Percentiles rank a stretch among this genome's conserved stretches.
These are phyloP conservation scores for Plenodomus tracheiphilus DNA, from an alignment of 2,329 filamentous ascomycete genomes.

Conservation along the genomic window DNA sequence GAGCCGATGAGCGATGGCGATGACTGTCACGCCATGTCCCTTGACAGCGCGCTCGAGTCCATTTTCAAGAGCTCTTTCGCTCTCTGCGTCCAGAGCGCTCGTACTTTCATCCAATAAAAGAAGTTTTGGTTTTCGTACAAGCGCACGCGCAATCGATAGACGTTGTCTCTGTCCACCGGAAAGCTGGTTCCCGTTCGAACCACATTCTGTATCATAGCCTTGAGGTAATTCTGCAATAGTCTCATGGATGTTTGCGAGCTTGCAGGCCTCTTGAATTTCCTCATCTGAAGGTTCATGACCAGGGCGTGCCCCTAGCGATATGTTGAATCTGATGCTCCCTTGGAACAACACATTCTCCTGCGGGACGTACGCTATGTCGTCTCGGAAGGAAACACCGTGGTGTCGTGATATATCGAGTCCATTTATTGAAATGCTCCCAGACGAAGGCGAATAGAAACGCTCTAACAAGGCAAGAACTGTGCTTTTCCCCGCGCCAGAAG, in stretches of 20 bases:
- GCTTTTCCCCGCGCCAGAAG: slow-evolving; percentile 69
- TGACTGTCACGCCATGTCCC: slow-evolving; percentile 44
- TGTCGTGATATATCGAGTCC: slow-evolving; percentile 51
- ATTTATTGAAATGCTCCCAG: slow-evolving; percentile 58
- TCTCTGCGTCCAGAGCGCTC: slow-evolving; percentile 49
- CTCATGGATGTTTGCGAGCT: slow-evolving; percentile 71
- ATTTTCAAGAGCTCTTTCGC: slow-evolving; percentile 45
- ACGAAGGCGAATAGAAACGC: slow-evolving; percentile 57
- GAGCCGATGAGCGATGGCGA: slow-evolving; percentile 52
- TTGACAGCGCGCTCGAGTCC: slow-evolving; percentile 45
- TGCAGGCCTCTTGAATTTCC: slow-evolving; percentile 69
- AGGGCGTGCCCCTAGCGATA: slow-evolving; percentile 55
- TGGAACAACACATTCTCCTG: slow-evolving; percentile 55
- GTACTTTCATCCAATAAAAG: slow-evolving; percentile 50
- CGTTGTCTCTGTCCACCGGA: slow-evolving; percentile 51
- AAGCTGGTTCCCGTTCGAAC: slow-evolving; percentile 46
- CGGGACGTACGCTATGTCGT: slow-evolving; percentile 52
- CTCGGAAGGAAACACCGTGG: slow-evolving; percentile 45
- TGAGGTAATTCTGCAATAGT: slow-evolving; percentile 65
- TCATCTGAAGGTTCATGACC: slow-evolving; percentile 58
- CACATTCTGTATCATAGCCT: slow-evolving; percentile 64
- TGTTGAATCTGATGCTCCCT: slow-evolving; percentile 53
- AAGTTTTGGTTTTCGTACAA: slow-evolving; percentile 48
- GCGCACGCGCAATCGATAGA: slow-evolving; percentile 48
- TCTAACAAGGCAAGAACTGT: slow-evolving; percentile 62